Evolutionary conservation across 805 yeast genomes (phyloP).

Genomic region (Hanseniaspora guilliermondii): DNA sequence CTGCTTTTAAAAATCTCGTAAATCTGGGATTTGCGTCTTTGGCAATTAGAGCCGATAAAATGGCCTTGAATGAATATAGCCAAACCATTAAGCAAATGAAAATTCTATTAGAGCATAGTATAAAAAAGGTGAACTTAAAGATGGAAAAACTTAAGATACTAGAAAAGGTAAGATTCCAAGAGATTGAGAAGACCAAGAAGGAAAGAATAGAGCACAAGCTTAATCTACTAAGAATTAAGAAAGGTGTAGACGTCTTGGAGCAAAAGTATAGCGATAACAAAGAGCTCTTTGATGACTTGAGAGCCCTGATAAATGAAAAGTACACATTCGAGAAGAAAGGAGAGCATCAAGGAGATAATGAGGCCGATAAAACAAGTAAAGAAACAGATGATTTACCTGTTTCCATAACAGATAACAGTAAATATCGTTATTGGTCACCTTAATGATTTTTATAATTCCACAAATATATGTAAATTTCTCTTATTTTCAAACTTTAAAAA

Average conservation of each 20-base stretch:
- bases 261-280: slow-evolving; percentile 18
- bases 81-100: background rate
- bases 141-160: slow-evolving; percentile 44
- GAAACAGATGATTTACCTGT: slow-evolving; percentile 35
- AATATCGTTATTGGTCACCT: slow-evolving; percentile 58
- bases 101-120: slow-evolving; percentile 44
- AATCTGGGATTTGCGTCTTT: slow-evolving; percentile 60
- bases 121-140: slow-evolving; percentile 54
- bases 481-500: background rate
- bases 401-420: slow-evolving; percentile 48
- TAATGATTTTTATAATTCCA: slow-evolving; percentile 16
- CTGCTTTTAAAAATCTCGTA: slow-evolving; percentile 43
- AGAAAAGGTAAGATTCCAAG: slow-evolving; percentile 56
- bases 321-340: background rate
- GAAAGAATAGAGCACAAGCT: slow-evolving; percentile 57
- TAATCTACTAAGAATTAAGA: slow-evolving; percentile 55
- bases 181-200: slow-evolving; percentile 39
- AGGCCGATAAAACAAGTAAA: background rate
- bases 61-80: slow-evolving; percentile 9
- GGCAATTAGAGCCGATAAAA: slow-evolving; percentile 44
- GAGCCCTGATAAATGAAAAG: background rate
- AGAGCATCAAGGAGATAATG: background rate
- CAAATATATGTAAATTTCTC: background rate
- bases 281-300: background rate
- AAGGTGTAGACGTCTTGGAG: slow-evolving; percentile 41